Evolutionary conservation across 495 filamentous ascomycete genomes (phyloP).

Genomic region (Monascus purpureus): DNA sequence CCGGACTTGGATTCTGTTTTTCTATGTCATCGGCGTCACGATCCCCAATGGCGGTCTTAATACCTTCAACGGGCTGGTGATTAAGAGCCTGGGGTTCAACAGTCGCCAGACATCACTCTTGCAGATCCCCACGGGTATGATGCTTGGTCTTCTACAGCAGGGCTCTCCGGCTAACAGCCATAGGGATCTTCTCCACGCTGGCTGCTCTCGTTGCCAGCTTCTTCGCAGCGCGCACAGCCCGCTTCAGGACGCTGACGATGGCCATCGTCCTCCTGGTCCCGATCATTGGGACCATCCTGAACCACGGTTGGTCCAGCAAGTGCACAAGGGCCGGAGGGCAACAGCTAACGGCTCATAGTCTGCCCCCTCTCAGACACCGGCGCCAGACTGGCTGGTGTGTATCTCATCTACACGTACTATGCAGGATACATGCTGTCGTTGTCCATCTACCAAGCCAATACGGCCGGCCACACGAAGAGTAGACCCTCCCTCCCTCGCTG

Average conservation of each 20-base stretch:
- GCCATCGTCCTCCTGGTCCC: constrained; percentile 6
- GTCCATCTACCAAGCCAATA: constrained; percentile 26
- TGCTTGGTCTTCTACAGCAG: constrained; percentile 21
- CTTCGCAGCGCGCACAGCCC: constrained; percentile 21
- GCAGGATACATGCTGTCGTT: constrained; percentile 21
- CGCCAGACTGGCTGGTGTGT: too few species aligned
- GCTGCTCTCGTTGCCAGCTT: constrained; percentile 16
- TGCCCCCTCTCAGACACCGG: too few species aligned
- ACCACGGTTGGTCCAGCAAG: too few species aligned
- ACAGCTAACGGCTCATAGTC: too few species aligned
- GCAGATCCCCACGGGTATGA: constrained; percentile 18
- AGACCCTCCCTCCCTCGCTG: too few species aligned
- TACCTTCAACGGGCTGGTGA: constrained; percentile 23
- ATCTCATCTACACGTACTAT: constrained; percentile 19
- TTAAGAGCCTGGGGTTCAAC: constrained; percentile 22
- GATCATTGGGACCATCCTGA: too few species aligned
- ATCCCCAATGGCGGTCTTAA: constrained; percentile 22
- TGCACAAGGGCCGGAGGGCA: too few species aligned
- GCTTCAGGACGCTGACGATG: constrained; percentile 16
- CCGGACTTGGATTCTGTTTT: constrained; percentile 15
- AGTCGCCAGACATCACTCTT: constrained; percentile 16
- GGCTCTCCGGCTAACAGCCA: constrained; percentile 18
- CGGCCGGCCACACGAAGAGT: constrained; percentile 22
- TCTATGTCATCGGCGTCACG: constrained; percentile 13
- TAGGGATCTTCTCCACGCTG: constrained; percentile 18